Conservation (phyloP, 2,329 filamentous ascomycete species). For the Ophiocordyceps sinensis region DNA sequence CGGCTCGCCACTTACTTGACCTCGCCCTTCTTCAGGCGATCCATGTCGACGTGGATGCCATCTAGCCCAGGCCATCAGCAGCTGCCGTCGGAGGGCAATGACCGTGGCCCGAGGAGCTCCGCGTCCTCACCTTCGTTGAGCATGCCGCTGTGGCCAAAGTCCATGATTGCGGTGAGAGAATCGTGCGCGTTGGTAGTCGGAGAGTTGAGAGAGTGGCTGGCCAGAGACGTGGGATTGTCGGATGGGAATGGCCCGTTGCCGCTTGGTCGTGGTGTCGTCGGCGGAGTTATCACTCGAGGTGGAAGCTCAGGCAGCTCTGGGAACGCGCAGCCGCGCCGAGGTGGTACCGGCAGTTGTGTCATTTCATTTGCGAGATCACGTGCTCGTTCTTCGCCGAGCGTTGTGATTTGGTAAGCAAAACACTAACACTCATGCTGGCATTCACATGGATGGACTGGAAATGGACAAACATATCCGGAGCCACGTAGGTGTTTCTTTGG, state of each 20-base stretch:
- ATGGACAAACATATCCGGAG: too few relatives aligned
- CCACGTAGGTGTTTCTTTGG: too few relatives aligned
- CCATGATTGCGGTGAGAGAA: constrained; percentile 28
- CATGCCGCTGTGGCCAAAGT: constrained; percentile 47
- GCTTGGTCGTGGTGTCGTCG: constrained; percentile 6
- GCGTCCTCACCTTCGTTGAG: constrained; percentile 44
- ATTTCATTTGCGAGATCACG: constrained; percentile 1
- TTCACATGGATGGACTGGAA: not conserved
- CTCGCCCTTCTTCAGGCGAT: constrained; percentile 95
- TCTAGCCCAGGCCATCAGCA: constrained; percentile 38
- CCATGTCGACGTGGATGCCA: constrained; percentile 99
- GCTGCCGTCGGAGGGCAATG: constrained; percentile 1
- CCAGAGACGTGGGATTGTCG: too few relatives aligned
- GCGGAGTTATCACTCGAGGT: constrained; percentile 15
- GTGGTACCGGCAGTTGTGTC: too few relatives aligned
- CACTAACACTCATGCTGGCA: not conserved
- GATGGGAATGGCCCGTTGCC: not conserved
- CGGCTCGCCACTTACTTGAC: constrained; percentile 62
- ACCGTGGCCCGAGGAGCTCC: not conserved
- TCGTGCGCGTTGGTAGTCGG: too few relatives aligned
- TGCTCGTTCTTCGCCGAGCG: not conserved
- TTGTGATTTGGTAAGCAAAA: not conserved
- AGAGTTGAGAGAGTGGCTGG: too few relatives aligned
- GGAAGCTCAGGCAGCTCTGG: constrained; percentile 31
- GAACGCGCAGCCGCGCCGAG: constrained; percentile 25